phyloP scores from a whole-genome alignment of 1,139 yeast species.

The Pichia sp. region DNA sequence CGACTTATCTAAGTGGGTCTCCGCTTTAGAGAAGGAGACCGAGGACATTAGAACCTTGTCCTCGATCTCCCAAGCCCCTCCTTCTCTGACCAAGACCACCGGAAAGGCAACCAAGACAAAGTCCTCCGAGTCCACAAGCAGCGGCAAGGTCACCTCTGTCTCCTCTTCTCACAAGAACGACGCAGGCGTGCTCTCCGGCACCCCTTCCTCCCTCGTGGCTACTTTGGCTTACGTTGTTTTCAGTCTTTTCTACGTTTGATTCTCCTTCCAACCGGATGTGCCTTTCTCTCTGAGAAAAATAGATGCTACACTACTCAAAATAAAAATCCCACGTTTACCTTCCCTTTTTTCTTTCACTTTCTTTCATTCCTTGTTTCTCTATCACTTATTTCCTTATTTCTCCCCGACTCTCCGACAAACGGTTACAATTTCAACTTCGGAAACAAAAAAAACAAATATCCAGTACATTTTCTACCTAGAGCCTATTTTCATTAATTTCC shows the following conservation, averaged over 20 bases:
- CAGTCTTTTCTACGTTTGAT: constrained; percentile 2
- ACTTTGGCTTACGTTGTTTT: neutral
- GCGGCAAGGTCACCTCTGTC: neutral
- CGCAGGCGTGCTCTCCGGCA: neutral
- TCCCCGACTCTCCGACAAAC: neutral
- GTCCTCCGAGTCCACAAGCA: neutral
- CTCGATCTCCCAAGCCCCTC: constrained; percentile 3
- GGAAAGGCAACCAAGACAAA: neutral
- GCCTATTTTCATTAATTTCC: neutral
- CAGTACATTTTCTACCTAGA: neutral
- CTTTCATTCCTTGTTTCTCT: neutral
- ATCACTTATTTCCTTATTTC: neutral
- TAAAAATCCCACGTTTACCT: neutral
- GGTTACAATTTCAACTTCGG: too few species aligned
- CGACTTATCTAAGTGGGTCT: constrained; percentile 38
- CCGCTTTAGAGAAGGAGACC: constrained; percentile 15
- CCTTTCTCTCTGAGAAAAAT: too few species aligned
- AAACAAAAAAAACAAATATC: neutral
- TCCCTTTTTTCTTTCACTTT: neutral
- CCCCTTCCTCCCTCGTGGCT: neutral
- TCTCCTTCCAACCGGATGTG: neutral
- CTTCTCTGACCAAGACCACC: constrained; percentile 10
- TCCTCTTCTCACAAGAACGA: neutral
- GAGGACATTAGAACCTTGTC: constrained; percentile 16
- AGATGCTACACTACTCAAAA: neutral